Evolutionary conservation across 1,284 basidiomycete species (phyloP).

Genomic region (Mycosarcoma maydis): DNA sequence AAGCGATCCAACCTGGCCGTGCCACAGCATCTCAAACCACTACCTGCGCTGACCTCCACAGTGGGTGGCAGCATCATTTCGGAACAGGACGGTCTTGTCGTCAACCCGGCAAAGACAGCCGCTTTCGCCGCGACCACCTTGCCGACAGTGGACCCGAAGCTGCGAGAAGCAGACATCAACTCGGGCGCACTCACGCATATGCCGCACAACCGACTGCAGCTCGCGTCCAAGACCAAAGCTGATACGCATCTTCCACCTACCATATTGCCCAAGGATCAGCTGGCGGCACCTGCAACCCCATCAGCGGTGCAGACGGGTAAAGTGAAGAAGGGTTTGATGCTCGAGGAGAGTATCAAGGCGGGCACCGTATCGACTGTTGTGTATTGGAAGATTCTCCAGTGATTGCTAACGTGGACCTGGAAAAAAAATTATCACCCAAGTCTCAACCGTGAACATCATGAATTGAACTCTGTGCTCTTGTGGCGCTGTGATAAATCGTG

Average conservation of each 20-base stretch:
- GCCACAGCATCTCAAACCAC: conserved; percentile 72
- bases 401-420: too few relatives aligned
- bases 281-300: neutral
- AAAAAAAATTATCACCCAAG: too few relatives aligned
- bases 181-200: conserved; percentile 59
- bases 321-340: conserved; percentile 34
- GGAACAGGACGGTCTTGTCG: conserved; percentile 28
- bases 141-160: conserved; percentile 22
- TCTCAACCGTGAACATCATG: too few relatives aligned
- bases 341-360: conserved; percentile 56
- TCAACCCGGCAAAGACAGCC: conserved; percentile 14
- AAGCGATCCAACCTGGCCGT: conserved; percentile 78
- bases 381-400: conserved; percentile 53
- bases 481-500: too few relatives aligned
- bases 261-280: conserved; percentile 12
- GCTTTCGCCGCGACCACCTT: conserved; percentile 11
- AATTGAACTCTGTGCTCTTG: too few relatives aligned
- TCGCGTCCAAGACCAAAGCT: conserved; percentile 46
- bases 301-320: conserved; percentile 15
- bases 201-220: conserved; percentile 61
- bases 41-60: conserved; percentile 65
- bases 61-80: conserved; percentile 23
- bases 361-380: conserved; percentile 57
- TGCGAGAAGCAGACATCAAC: conserved; percentile 55
- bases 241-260: conserved; percentile 38